Evolutionary conservation across 352 stramenopile genomes (phyloP).

Genomic region (Phytophthora vignae): DNA sequence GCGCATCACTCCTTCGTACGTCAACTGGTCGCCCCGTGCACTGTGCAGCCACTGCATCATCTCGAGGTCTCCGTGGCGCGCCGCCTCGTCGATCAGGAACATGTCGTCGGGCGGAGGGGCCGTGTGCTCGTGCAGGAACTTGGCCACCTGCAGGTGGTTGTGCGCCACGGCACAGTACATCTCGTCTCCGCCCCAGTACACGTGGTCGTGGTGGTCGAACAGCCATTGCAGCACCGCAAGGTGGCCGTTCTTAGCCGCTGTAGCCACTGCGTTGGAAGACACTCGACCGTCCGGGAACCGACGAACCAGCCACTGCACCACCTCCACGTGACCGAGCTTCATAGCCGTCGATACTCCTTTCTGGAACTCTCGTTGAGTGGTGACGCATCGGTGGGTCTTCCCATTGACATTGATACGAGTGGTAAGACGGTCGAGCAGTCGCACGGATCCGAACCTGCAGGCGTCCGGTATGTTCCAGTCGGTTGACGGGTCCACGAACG

Average conservation of each 20-base stretch:
- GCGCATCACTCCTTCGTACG: constrained; percentile 36
- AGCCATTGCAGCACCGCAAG: constrained; percentile 36
- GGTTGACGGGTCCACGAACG: constrained; percentile 16
- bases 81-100: constrained; percentile 42
- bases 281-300: constrained; percentile 24
- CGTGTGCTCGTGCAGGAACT: constrained; percentile 29
- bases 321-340: constrained; percentile 14
- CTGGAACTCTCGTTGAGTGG: constrained; percentile 13
- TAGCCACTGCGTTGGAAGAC: constrained; percentile 21
- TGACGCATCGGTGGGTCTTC: neutral
- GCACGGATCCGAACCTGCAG: constrained; percentile 26
- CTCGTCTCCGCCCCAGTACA: constrained; percentile 42
- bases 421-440: constrained; percentile 32
- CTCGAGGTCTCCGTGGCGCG: constrained; percentile 33
- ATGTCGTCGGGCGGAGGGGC: constrained; percentile 25
- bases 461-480: constrained; percentile 25
- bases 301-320: constrained; percentile 33
- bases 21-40: constrained; percentile 27
- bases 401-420: constrained; percentile 1
- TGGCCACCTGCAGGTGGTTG: constrained; percentile 31
- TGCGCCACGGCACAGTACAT: constrained; percentile 36
- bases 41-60: constrained; percentile 41
- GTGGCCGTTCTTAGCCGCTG: constrained; percentile 34
- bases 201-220: constrained; percentile 39
- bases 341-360: constrained; percentile 6